phyloP scores from a whole-genome alignment of 1,284 basidiomycete genomes.

The Xanthoconium separans region DNA sequence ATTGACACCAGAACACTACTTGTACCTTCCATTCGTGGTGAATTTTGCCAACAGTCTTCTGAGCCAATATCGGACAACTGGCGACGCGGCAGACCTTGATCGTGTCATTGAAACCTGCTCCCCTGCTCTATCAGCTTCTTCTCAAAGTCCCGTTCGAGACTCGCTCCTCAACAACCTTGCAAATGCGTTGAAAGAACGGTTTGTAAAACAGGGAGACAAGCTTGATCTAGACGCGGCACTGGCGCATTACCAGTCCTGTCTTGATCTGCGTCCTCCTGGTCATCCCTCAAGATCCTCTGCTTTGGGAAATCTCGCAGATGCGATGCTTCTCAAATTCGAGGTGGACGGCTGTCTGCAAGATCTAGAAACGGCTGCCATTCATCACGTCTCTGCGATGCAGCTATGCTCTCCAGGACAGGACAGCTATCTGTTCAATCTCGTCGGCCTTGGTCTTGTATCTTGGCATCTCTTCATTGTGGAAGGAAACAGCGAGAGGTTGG shows the following conservation, averaged over 20 bases:
- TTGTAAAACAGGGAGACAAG: constrained; percentile 13
- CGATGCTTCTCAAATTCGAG: constrained; percentile 17
- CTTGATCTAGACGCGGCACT: constrained; percentile 23
- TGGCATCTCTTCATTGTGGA: constrained; percentile 6
- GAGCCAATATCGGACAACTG: constrained; percentile 14
- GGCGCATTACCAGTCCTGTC: constrained; percentile 15
- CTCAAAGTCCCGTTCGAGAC: constrained; percentile 18
- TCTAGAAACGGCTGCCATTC: constrained; percentile 14
- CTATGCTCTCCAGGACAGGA: constrained; percentile 18
- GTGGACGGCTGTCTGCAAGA: constrained; percentile 19
- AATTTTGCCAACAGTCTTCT: constrained; percentile 23
- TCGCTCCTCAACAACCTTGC: constrained; percentile 24
- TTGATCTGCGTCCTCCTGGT: constrained; percentile 24
- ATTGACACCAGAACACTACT: constrained; percentile 12
- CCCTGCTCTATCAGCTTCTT: constrained; percentile 7
- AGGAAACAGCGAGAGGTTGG: constrained; percentile 14
- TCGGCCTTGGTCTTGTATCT: constrained; percentile 9
- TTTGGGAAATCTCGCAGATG: constrained; percentile 20
- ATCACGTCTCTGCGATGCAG: constrained; percentile 15
- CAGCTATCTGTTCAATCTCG: constrained; percentile 13
- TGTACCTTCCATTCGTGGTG: constrained; percentile 16
- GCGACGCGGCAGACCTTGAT: constrained; percentile 23
- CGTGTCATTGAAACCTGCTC: constrained; percentile 16
- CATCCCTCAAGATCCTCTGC: constrained; percentile 18
- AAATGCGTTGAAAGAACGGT: constrained; percentile 19